Percentiles rank a stretch among this genome's conserved stretches.
phyloP scores from a whole-genome alignment of 1,284 basidiomycete genomes.

The Pascua guehoae region DNA sequence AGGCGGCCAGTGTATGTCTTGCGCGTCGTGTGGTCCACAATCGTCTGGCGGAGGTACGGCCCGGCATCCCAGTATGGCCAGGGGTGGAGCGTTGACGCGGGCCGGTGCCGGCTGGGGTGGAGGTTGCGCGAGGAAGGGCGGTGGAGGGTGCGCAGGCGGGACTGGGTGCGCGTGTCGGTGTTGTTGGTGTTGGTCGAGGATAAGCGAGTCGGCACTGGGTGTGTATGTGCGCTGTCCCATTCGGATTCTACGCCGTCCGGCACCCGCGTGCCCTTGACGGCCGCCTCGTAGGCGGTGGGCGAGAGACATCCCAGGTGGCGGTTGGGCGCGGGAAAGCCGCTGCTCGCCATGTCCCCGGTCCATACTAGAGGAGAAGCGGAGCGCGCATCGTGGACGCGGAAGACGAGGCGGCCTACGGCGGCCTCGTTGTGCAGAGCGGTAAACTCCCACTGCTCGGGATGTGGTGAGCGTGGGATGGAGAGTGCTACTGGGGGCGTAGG shows the following conservation, averaged over 20 bases:
- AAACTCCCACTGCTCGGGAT: too few species aligned
- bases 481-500: too few species aligned
- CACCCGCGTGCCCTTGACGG: neutral
- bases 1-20: conserved; percentile 10
- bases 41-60: conserved; percentile 21
- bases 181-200: too few species aligned
- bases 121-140: neutral
- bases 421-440: neutral
- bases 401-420: conserved; percentile 4
- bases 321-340: conserved; percentile 20
- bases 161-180: too few species aligned
- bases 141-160: neutral
- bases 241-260: too few species aligned
- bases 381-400: conserved; percentile 14
- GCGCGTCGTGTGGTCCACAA: conserved; percentile 31
- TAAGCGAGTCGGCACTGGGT: too few species aligned
- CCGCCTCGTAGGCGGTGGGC: conserved; percentile 1
- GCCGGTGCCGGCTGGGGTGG: neutral
- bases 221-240: too few species aligned
- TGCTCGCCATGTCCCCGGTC: conserved; percentile 15
- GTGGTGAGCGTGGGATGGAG: too few species aligned
- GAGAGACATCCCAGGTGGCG: conserved; percentile 6
- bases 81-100: neutral
- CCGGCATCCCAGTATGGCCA: conserved; percentile 9
- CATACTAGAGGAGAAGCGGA: conserved; percentile 23